A percentile compares a stretch with the other conserved stretches of the same genome.
Evolutionary conservation across 345 rosid species (phyloP).

Genomic region (Eucalyptus virginea): DNA sequence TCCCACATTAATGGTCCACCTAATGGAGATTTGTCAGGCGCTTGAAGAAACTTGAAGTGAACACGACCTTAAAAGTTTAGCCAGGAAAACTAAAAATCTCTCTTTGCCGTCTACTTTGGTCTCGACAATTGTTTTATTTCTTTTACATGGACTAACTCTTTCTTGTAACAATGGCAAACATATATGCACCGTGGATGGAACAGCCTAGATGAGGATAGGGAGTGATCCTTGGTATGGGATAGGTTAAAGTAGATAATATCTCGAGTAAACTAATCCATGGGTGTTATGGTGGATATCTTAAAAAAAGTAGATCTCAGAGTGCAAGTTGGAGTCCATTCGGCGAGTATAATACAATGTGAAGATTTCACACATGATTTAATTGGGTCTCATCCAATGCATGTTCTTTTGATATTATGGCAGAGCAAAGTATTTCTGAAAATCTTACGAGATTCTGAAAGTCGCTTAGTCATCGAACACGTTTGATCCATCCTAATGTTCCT

Average conservation of each 20-base stretch:
- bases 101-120: background rate
- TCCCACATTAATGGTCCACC: background rate
- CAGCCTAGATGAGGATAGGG: background rate
- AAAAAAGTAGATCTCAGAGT: fast-evolving
- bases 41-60: background rate
- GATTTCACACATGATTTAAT: background rate
- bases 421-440: background rate
- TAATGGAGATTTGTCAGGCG: fast-evolving
- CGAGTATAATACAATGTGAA: background rate
- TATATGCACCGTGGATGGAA: background rate
- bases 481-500: background rate
- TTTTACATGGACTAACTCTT: background rate
- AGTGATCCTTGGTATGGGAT: background rate
- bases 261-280: background rate
- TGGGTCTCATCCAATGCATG: background rate
- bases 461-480: background rate
- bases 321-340: background rate
- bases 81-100: background rate
- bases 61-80: background rate
- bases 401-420: background rate
- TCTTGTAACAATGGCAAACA: background rate
- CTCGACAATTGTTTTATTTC: background rate
- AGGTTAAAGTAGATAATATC: background rate
- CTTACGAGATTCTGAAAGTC: background rate
- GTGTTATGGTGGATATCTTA: background rate